A percentile compares a stretch with the other conserved stretches of the same genome.
Conservation (phyloP, 345 rosid species). For the Pistacia integerrima region DNA sequence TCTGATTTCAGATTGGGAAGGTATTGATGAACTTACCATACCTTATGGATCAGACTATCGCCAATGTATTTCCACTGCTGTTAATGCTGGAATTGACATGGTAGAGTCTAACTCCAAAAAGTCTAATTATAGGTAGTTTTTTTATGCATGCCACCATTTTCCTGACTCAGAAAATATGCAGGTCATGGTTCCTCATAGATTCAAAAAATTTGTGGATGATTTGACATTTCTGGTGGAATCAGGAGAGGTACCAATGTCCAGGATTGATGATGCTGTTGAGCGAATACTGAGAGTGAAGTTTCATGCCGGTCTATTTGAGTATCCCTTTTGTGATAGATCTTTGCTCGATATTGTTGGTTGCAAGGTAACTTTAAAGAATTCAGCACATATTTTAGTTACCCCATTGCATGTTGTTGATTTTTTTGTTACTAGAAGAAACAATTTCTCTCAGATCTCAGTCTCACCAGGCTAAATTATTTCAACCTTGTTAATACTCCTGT, state of each 20-base stretch:
- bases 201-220: conserved; percentile 53
- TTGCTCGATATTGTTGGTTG: conserved; percentile 74
- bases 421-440: too few species aligned
- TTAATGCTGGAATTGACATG: conserved; percentile 96
- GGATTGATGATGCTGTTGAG: conserved; percentile 81
- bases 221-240: conserved; percentile 58
- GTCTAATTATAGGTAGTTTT: neutral
- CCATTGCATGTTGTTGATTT: too few species aligned
- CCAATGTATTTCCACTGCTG: conserved; percentile 49
- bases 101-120: conserved; percentile 31
- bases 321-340: conserved; percentile 70
- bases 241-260: conserved; percentile 67
- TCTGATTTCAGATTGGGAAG: conserved; percentile 89
- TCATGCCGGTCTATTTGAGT: conserved; percentile 74
- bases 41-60: conserved; percentile 75
- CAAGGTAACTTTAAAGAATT: conserved; percentile 44
- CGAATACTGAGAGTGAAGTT: conserved; percentile 89
- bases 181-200: conserved; percentile 79
- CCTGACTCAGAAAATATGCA: conserved; percentile 33
- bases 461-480: too few species aligned
- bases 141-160: conserved; percentile 19
- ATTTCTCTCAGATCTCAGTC: too few species aligned
- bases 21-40: conserved; percentile 58
- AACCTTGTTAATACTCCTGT: too few species aligned
- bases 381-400: too few species aligned